These are phyloP conservation scores for Corymbia calophylla DNA, from an alignment of 441 rosid species.

Conservation along the genomic window DNA sequence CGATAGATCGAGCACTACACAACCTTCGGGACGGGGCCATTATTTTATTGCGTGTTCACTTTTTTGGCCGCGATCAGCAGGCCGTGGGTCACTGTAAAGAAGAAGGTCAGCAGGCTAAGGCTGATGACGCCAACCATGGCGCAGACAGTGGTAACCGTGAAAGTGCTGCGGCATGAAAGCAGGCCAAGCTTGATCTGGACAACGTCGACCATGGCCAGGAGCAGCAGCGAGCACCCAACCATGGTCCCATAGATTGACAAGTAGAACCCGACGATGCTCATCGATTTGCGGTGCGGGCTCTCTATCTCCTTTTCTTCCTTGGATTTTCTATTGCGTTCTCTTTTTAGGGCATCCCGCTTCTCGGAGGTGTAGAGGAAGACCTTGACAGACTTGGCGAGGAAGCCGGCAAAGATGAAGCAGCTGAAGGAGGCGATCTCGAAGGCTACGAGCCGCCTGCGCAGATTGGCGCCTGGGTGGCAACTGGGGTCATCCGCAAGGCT, in stretches of 20 bases:
- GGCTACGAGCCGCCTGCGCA: neutral
- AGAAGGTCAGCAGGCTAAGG: neutral
- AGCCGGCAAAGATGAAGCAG: neutral
- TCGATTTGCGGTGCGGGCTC: neutral
- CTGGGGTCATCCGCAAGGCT: neutral
- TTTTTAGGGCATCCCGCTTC: neutral
- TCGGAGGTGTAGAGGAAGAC: neutral
- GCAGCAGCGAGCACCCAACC: neutral
- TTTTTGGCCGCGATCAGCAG: neutral
- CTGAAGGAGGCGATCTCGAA: conserved; percentile 9
- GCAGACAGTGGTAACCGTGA: neutral
- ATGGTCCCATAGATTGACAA: conserved; percentile 2
- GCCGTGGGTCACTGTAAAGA: neutral
- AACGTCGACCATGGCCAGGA: neutral
- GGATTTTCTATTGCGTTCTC: neutral
- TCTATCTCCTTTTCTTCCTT: neutral
- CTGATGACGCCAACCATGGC: neutral
- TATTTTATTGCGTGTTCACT: neutral
- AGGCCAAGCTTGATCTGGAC: neutral
- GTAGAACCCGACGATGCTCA: neutral
- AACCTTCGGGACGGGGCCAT: neutral
- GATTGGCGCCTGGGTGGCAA: neutral
- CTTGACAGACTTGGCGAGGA: conserved; percentile 1
- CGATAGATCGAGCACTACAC: neutral
- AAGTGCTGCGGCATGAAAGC: neutral